Conservation (phyloP, 306 rosid genomes). For the Rubus idaeus region DNA sequence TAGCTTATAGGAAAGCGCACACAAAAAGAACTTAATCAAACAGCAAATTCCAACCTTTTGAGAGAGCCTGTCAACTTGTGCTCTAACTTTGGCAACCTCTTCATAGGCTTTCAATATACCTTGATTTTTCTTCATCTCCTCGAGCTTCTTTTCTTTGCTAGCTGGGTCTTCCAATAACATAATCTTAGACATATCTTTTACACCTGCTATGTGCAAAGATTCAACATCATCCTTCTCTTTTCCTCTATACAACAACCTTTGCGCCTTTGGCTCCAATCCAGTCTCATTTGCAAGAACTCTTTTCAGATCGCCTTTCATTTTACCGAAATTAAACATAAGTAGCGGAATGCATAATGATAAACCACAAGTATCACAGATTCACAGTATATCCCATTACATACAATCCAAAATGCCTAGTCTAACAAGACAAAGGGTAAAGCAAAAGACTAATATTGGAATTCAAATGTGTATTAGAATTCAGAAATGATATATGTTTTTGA, state of each 20-base stretch:
- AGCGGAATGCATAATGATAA: neutral
- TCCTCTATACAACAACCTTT: slow-evolving; percentile 62
- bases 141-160: slow-evolving; percentile 58
- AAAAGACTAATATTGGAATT: neutral
- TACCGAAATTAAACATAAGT: slow-evolving; percentile 17
- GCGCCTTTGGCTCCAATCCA: slow-evolving; percentile 61
- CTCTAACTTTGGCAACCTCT: slow-evolving; percentile 43
- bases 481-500: neutral
- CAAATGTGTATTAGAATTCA: neutral
- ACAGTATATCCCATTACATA: neutral
- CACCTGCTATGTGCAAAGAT: slow-evolving; percentile 64
- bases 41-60: slow-evolving; percentile 47
- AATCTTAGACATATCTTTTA: slow-evolving; percentile 62
- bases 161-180: slow-evolving; percentile 73
- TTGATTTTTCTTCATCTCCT: slow-evolving; percentile 48
- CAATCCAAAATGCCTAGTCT: slow-evolving; percentile 7
- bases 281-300: slow-evolving; percentile 44
- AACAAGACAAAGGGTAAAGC: slow-evolving; percentile 21
- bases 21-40: neutral
- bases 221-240: slow-evolving; percentile 71
- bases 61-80: slow-evolving; percentile 56
- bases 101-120: slow-evolving; percentile 41
- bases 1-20: neutral
- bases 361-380: neutral
- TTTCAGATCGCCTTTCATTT: slow-evolving; percentile 63